Base-by-base conservation (phyloP, 192 early-diverging fungal species). In the Rhizoclosmatium globosum region DNA sequence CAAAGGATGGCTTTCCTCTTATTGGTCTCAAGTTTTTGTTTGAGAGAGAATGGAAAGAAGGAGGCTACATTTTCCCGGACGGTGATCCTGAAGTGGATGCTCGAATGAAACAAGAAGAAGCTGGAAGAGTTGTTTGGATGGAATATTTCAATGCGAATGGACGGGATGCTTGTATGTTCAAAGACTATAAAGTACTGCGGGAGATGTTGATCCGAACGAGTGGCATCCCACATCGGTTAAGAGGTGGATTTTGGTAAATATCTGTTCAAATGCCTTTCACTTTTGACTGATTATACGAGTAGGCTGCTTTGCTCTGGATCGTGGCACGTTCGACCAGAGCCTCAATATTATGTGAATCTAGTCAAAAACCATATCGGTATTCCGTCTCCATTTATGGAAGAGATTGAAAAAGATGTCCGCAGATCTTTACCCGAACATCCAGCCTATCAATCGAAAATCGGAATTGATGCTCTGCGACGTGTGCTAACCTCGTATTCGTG, bases 401-500 rank as follows among this genome's bases (percentile, higher is more conserved):
- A 91, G 68, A 91, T 91, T 69, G 90, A 91, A 64, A 91, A 91
- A 68, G 90, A 91, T 82, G 87, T 91, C 1, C 78, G 87, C 44
- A 86, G 89, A 68, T 88, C 84, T 77, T 78, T 89, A 39, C 89
- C 89, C 1, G 89, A 90, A 71, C 89, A 91, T 64, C 83, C 87
- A 4, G 89, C 88, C 1, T 91, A 87, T 66, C 88, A 90, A 74
- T 83, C 85, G 9, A 60, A 77, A 13, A 71, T 84, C 11, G 89
- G 89, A 45, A 83, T 88, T 41, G 83, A 87, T 68, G 86, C 88
- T 4, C 71, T 91, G 43, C 81, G 89, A 56, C 58, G 89, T 9
- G 64, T 91, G 6, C 76, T 91, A 41, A 90, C 88, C 13, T 81
- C 89, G 2, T 91, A 87, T 77, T 90, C 89, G 11, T 90, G 88